These are phyloP conservation scores for Lasiodiplodia theobromae DNA, from an alignment of 2,329 filamentous ascomycete genomes.

Conservation along the genomic window DNA sequence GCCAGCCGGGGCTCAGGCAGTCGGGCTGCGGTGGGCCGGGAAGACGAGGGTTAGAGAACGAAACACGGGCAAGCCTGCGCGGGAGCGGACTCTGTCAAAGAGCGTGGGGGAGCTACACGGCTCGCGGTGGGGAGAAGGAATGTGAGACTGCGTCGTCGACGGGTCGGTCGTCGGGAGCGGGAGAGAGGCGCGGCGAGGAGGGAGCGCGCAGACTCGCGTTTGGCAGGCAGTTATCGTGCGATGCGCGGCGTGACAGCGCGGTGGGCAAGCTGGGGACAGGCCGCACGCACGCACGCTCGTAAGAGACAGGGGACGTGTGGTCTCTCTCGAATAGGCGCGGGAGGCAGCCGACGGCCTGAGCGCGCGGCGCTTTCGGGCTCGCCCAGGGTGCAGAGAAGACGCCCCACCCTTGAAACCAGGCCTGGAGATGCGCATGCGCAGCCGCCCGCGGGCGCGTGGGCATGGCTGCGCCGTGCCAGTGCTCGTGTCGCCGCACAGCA, in stretches of 20 bases:
- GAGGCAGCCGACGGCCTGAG: constrained; percentile 15
- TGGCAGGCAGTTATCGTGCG: constrained; percentile 20
- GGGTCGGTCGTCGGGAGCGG: constrained; percentile 19
- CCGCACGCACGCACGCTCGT: constrained; percentile 11
- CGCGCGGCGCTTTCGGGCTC: constrained; percentile 17
- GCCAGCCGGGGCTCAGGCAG: constrained; percentile 12
- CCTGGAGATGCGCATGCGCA: background rate
- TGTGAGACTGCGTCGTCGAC: constrained; percentile 20
- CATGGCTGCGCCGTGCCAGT: background rate
- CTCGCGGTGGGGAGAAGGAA: constrained; percentile 22
- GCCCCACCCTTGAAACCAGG: constrained; percentile 18
- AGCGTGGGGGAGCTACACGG: constrained; percentile 12
- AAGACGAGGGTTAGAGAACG: constrained; percentile 25
- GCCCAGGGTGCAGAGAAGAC: constrained; percentile 12
- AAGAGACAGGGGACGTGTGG: constrained; percentile 18
- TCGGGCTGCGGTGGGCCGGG: background rate
- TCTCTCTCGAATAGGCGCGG: background rate
- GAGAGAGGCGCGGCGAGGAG: constrained; percentile 19
- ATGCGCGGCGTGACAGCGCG: constrained; percentile 19
- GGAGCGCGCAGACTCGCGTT: constrained; percentile 10
- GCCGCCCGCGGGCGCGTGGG: background rate
- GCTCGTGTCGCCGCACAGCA: background rate
- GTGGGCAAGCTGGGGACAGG: constrained; percentile 21
- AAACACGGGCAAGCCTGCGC: constrained; percentile 30
- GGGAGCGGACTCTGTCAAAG: constrained; percentile 29